Percentiles rank a stretch among this genome's conserved stretches.
phyloP scores from a whole-genome alignment of 148 eudicot genomes.

The Silene conica region DNA sequence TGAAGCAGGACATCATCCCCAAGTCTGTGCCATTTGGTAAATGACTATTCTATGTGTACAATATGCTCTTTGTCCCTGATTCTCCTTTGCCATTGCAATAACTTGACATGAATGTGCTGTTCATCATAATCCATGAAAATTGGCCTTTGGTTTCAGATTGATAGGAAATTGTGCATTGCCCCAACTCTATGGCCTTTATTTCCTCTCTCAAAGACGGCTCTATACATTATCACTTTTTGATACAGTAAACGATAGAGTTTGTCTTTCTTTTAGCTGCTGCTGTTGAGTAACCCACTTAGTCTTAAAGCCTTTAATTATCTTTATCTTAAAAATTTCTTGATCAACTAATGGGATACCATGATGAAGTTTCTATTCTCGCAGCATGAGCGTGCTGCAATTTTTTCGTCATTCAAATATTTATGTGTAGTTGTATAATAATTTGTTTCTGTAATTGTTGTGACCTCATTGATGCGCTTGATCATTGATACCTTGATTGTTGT shows the following conservation, averaged over 20 bases:
- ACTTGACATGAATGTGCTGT: neutral
- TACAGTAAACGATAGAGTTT: neutral
- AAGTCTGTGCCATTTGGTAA: neutral
- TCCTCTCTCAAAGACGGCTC: neutral
- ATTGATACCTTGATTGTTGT: neutral
- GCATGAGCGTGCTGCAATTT: neutral
- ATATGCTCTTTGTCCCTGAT: neutral
- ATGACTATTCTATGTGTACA: neutral
- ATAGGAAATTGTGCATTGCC: neutral
- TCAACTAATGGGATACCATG: neutral
- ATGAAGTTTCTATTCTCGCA: neutral
- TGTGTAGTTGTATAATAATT: no score
- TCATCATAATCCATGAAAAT: neutral
- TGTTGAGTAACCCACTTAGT: neutral
- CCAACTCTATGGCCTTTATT: neutral
- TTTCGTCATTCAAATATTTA: neutral
- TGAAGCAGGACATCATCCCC: neutral
- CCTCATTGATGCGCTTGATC: constrained; percentile 5
- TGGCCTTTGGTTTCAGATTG: neutral
- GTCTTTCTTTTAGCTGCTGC: neutral
- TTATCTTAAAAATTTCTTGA: neutral
- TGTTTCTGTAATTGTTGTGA: neutral
- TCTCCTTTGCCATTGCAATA: neutral
- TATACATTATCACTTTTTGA: neutral
- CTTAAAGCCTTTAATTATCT: neutral